Percentiles rank a stretch among this genome's conserved stretches.
Conservation (phyloP, 768 basidiomycete species). For the Mycena venus region DNA sequence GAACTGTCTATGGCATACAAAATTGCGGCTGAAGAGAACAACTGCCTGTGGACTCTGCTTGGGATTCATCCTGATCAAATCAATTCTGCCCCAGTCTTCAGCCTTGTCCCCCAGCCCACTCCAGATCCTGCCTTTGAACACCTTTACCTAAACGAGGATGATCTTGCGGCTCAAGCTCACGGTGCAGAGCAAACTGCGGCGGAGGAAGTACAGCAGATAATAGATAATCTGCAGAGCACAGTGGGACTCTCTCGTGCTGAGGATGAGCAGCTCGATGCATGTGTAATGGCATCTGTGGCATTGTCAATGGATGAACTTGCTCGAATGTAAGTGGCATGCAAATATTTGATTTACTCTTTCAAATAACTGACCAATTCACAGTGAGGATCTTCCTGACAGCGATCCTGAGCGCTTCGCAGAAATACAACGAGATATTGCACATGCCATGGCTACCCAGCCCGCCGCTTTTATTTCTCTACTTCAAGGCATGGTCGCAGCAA, state of each 20-base stretch:
- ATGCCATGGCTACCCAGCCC: neutral
- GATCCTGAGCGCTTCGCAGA: constrained; percentile 2
- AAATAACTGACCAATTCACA: neutral
- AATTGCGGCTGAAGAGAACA: neutral
- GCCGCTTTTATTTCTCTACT: neutral
- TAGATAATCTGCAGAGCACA: too few species aligned
- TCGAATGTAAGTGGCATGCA: neutral
- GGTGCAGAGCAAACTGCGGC: neutral
- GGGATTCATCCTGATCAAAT: neutral
- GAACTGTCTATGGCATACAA: neutral
- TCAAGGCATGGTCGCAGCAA: neutral
- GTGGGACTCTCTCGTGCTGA: neutral
- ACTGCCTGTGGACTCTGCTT: neutral
- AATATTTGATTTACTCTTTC: neutral
- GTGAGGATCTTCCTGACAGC: neutral
- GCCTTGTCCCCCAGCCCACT: neutral
- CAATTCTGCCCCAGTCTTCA: neutral
- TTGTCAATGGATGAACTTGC: constrained; percentile 8
- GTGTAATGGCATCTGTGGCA: constrained; percentile 12
- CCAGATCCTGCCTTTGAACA: neutral
- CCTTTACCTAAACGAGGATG: neutral
- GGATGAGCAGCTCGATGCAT: constrained; percentile 4
- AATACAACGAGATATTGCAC: neutral
- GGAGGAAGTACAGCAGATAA: neutral
- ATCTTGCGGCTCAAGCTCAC: neutral